Conservation (phyloP, 257 asterid genomes). For the Primulina huaijiensis region DNA sequence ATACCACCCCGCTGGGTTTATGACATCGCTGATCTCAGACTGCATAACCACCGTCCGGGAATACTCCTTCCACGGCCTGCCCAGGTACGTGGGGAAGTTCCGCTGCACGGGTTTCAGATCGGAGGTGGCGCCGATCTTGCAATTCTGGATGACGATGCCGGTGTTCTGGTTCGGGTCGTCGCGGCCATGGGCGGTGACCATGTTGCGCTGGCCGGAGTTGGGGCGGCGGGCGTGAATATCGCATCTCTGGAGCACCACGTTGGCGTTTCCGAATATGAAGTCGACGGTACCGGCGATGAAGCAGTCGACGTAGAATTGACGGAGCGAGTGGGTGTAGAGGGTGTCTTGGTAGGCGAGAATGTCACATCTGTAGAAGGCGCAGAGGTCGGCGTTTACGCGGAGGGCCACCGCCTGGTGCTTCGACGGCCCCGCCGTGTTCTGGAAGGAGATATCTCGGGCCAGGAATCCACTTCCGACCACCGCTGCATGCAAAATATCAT, state of each 20-base stretch:
- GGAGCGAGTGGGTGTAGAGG: slow-evolving; percentile 59
- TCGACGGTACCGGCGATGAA: slow-evolving; percentile 53
- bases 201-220: slow-evolving; percentile 46
- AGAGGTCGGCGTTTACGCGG: slow-evolving; percentile 50
- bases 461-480: slow-evolving; percentile 46
- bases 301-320: slow-evolving; percentile 55
- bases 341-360: slow-evolving; percentile 60
- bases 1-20: slow-evolving; percentile 51
- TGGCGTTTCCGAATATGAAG: slow-evolving; percentile 62
- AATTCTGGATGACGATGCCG: slow-evolving; percentile 47
- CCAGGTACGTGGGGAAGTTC: slow-evolving; percentile 42
- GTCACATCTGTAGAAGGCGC: slow-evolving; percentile 56
- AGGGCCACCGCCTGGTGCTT: slow-evolving; percentile 57
- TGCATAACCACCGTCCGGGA: slow-evolving; percentile 51
- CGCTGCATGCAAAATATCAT: slow-evolving; percentile 30
- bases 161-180: slow-evolving; percentile 57
- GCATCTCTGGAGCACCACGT: slow-evolving; percentile 46
- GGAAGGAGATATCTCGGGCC: slow-evolving; percentile 58
- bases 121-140: slow-evolving; percentile 46
- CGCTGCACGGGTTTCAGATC: slow-evolving; percentile 36
- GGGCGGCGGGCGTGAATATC: slow-evolving; percentile 62
- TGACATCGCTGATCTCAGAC: slow-evolving; percentile 34
- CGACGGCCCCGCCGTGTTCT: slow-evolving; percentile 57
- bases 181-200: slow-evolving; percentile 67
- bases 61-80: slow-evolving; percentile 52